phyloP scores from a whole-genome alignment of 2,329 filamentous ascomycete genomes.

The Nemania diffusa region DNA sequence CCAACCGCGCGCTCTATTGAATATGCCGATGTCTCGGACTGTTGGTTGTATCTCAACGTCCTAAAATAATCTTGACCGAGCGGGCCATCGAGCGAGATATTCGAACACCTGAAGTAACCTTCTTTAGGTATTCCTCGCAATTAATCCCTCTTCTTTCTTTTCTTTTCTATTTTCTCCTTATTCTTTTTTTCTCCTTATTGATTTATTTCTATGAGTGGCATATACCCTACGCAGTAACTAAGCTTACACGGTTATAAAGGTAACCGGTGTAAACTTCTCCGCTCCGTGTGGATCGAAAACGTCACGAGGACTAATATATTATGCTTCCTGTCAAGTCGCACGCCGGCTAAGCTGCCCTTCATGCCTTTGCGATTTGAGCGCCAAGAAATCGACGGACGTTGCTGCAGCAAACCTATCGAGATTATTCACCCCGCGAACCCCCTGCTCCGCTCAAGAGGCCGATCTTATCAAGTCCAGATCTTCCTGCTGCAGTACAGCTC shows the following conservation, averaged over 20 bases:
- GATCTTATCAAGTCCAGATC: conserved; percentile 5
- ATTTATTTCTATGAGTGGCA: background rate
- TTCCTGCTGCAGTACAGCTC: background rate
- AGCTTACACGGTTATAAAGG: conserved; percentile 9
- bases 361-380: conserved; percentile 21
- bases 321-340: conserved; percentile 22
- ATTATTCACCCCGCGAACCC: conserved; percentile 25
- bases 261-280: conserved; percentile 14
- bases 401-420: conserved; percentile 22
- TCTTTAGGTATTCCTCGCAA: background rate
- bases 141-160: background rate
- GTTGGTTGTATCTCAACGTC: conserved; percentile 1
- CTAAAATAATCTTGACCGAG: background rate
- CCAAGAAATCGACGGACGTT: conserved; percentile 20
- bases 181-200: background rate
- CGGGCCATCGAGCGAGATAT: background rate
- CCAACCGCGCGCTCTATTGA: background rate
- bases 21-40: conserved; percentile 1
- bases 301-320: conserved; percentile 31
- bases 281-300: conserved; percentile 21
- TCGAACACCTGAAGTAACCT: background rate
- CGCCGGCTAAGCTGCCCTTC: conserved; percentile 28
- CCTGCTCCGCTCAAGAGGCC: conserved; percentile 15
- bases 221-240: background rate
- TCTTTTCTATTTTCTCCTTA: background rate